These are phyloP conservation scores for Amaranthus cruentus DNA, from an alignment of 148 eudicot species.

Conservation along the genomic window DNA sequence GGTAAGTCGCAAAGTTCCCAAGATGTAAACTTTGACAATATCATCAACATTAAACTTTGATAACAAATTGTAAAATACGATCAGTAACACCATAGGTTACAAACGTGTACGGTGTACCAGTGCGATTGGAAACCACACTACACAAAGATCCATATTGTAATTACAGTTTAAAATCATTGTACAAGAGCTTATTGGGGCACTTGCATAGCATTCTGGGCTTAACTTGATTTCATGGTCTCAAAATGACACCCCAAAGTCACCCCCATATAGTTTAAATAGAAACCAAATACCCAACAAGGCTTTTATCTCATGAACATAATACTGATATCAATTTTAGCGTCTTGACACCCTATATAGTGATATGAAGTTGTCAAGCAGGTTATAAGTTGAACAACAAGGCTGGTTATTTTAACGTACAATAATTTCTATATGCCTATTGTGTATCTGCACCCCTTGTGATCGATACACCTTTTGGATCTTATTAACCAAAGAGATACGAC, in stretches of 20 bases:
- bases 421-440: no score
- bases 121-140: no score
- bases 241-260: background rate
- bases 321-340: background rate
- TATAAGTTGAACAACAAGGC: background rate
- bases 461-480: constrained; percentile 26
- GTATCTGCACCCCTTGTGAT: constrained; percentile 17
- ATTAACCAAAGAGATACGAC: constrained; percentile 23
- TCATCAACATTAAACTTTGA: no score
- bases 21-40: no score
- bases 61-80: no score
- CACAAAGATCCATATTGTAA: no score
- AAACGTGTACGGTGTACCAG: no score
- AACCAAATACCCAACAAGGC: background rate
- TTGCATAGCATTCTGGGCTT: background rate
- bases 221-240: background rate
- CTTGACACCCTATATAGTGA: background rate
- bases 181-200: no score
- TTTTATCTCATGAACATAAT: background rate
- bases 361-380: background rate
- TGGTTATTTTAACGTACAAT: no score
- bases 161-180: no score
- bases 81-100: no score
- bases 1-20: no score
- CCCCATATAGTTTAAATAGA: background rate